Percentiles rank a stretch among this genome's conserved stretches.
phyloP scores from a whole-genome alignment of 176 grass and related monocot genomes.

The Oryza glumipatula region DNA sequence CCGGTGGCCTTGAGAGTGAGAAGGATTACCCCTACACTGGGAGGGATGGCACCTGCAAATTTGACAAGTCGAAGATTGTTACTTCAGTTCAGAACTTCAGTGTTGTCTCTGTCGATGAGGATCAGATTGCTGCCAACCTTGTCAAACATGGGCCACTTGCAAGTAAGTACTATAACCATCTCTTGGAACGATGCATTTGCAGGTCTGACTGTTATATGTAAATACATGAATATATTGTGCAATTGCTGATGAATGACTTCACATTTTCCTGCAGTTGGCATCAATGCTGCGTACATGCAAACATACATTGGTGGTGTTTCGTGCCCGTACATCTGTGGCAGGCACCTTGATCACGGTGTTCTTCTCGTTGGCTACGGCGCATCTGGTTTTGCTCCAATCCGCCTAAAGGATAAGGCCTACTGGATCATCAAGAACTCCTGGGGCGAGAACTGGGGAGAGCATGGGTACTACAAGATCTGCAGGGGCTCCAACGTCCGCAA shows the following conservation, averaged over 20 bases:
- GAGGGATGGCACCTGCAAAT: conserved; percentile 66
- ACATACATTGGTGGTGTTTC: conserved; percentile 85
- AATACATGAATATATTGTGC: not conserved
- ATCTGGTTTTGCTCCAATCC: conserved; percentile 67
- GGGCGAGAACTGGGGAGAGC: conserved; percentile 87
- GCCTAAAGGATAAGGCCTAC: conserved; percentile 88
- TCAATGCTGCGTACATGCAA: conserved; percentile 89
- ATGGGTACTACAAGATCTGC: conserved; percentile 90
- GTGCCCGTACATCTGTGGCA: conserved; percentile 84
- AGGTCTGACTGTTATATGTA: not conserved
- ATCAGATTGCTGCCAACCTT: conserved; percentile 80
- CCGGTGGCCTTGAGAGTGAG: conserved; percentile 82
- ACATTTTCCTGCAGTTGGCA: conserved; percentile 58
- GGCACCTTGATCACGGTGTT: conserved; percentile 77
- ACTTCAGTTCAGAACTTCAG: conserved; percentile 81
- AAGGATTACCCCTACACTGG: conserved; percentile 84
- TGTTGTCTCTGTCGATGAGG: conserved; percentile 76
- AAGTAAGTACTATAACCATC: conserved; percentile 55
- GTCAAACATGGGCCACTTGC: conserved; percentile 79
- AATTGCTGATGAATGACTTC: not conserved
- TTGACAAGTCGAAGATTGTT: conserved; percentile 83
- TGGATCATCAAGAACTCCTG: conserved; percentile 97
- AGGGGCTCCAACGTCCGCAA: conserved; percentile 71
- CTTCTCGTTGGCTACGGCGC: conserved; percentile 82
- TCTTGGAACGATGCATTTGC: not conserved